Conservation (phyloP, 805 yeast species). For the Kazachstania bromeliacearum region DNA sequence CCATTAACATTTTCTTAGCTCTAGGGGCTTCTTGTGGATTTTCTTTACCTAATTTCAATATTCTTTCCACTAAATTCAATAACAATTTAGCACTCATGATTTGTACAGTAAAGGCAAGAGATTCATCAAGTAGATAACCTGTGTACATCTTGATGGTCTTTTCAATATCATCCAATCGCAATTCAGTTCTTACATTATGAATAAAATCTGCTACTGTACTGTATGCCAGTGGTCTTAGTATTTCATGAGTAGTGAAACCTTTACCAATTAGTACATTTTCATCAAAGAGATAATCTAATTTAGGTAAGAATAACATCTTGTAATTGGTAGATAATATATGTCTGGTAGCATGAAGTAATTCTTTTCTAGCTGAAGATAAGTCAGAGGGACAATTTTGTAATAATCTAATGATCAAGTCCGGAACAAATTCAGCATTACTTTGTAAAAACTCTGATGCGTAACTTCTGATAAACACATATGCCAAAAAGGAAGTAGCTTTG, state of each 20-base stretch:
- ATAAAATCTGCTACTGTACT: slow-evolving; percentile 93
- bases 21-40: slow-evolving; percentile 68
- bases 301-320: slow-evolving; percentile 71
- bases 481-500: slow-evolving; percentile 89
- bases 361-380: slow-evolving; percentile 83
- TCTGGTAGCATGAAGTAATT: slow-evolving; percentile 84
- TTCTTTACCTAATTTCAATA: slow-evolving; percentile 51
- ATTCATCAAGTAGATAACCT: slow-evolving; percentile 65
- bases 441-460: slow-evolving; percentile 58
- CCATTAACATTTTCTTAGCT: slow-evolving; percentile 60
- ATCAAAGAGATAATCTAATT: slow-evolving; percentile 75
- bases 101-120: slow-evolving; percentile 82
- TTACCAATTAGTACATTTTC: slow-evolving; percentile 84
- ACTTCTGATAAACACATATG: slow-evolving; percentile 82
- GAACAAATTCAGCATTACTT: slow-evolving; percentile 53
- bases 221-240: slow-evolving; percentile 86
- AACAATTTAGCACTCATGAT: slow-evolving; percentile 91
- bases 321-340: slow-evolving; percentile 91
- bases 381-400: slow-evolving; percentile 95
- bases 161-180: slow-evolving; percentile 77
- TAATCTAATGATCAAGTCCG: slow-evolving; percentile 76
- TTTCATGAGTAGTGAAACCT: slow-evolving; percentile 85
- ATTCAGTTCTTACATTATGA: slow-evolving; percentile 79
- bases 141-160: slow-evolving; percentile 79
- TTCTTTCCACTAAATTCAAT: slow-evolving; percentile 79